Percentiles rank a stretch among this genome's conserved stretches.
These are phyloP conservation scores for Leptographium flavum DNA, from an alignment of 2,329 filamentous ascomycete genomes.

Conservation along the genomic window DNA sequence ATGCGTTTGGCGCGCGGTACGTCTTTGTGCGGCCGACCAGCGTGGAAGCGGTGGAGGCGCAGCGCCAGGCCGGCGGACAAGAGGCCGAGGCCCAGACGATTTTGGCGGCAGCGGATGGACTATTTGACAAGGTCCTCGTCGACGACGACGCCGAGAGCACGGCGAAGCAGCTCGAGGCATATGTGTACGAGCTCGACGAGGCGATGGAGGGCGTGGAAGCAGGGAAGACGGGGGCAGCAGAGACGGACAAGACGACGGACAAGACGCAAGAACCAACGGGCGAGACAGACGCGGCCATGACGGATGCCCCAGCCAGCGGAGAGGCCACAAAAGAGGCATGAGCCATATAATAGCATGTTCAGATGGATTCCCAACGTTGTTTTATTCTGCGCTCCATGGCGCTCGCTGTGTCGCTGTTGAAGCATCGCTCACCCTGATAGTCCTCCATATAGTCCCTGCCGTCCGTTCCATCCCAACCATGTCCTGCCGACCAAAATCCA, in stretches of 20 bases:
- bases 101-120: conserved; percentile 25
- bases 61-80: conserved; percentile 26
- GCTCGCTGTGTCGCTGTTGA: too few relatives aligned
- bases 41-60: conserved; percentile 21
- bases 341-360: too few relatives aligned
- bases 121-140: conserved; percentile 36
- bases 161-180: conserved; percentile 32
- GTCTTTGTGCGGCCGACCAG: conserved; percentile 35
- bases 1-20: conserved; percentile 39
- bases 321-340: too few relatives aligned
- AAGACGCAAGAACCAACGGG: not conserved
- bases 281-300: conserved; percentile 4
- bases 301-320: too few relatives aligned
- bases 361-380: too few relatives aligned
- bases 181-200: conserved; percentile 25
- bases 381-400: too few relatives aligned
- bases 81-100: conserved; percentile 32
- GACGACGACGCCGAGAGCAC: conserved; percentile 34
- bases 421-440: too few relatives aligned
- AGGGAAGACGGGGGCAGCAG: not conserved
- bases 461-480: too few relatives aligned
- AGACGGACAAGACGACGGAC: not conserved
- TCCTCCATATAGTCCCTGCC: too few relatives aligned
- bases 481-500: too few relatives aligned
- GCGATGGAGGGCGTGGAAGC: not conserved